Percentiles rank a stretch among this genome's conserved stretches.
Evolutionary conservation across 257 asterid species (phyloP).

Genomic region (Solanum chmielewskii): DNA sequence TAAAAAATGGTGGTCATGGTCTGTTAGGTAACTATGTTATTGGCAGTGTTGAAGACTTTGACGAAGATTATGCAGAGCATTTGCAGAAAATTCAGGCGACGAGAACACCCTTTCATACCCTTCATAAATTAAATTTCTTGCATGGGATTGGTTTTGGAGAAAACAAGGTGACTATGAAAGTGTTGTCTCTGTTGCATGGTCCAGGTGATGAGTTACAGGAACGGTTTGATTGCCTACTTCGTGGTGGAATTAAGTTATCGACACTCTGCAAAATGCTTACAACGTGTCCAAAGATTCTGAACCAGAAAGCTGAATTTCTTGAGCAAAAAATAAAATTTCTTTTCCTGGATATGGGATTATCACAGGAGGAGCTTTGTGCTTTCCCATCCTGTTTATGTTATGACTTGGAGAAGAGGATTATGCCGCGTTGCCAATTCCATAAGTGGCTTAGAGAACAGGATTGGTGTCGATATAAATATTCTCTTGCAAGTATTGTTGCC

Average conservation of each 20-base stretch:
- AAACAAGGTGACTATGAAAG: constrained; percentile 35
- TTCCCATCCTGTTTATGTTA: constrained; percentile 57
- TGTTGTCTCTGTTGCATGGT: constrained; percentile 23
- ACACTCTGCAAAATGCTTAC: constrained; percentile 36
- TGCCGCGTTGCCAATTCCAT: constrained; percentile 46
- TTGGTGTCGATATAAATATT: constrained; percentile 22
- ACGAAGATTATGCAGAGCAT: constrained; percentile 20
- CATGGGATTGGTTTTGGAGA: constrained; percentile 59
- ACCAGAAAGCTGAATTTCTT: constrained; percentile 30
- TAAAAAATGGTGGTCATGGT: constrained; percentile 33
- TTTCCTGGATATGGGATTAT: constrained; percentile 33
- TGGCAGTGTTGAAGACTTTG: constrained; percentile 19
- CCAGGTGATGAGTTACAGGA: constrained; percentile 25
- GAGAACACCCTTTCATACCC: constrained; percentile 14
- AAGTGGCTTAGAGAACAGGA: constrained; percentile 46
- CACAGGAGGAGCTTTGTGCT: constrained; percentile 32
- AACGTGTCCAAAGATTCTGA: constrained; percentile 27
- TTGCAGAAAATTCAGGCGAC: constrained; percentile 19
- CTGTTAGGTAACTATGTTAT: constrained; percentile 23
- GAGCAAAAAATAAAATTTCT: constrained; percentile 37
- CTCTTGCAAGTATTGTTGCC: constrained; percentile 44
- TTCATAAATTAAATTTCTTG: constrained; percentile 33
- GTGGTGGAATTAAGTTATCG: constrained; percentile 36
- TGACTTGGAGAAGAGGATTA: constrained; percentile 51
- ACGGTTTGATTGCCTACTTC: constrained; percentile 45